Evolutionary conservation across 73 alveolate genomes (phyloP).

Genomic region (Paramecium caudatum): DNA sequence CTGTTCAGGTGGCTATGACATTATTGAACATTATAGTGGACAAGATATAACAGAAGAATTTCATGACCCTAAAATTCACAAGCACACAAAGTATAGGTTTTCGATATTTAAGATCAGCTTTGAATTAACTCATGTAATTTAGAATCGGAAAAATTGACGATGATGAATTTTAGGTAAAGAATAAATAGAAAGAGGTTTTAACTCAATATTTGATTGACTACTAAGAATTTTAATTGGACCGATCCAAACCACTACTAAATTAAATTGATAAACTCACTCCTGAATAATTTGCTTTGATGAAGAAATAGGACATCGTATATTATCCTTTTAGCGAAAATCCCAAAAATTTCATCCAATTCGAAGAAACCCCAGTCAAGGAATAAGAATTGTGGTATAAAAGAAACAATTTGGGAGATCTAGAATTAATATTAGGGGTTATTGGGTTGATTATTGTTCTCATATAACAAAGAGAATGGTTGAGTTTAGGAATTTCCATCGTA

Average conservation of each 20-base stretch:
- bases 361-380: background rate
- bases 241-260: background rate
- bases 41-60: background rate
- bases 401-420: background rate
- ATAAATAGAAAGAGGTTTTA: background rate
- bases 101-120: background rate
- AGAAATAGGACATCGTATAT: background rate
- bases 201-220: background rate
- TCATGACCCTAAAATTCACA: background rate
- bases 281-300: background rate
- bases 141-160: background rate
- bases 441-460: background rate
- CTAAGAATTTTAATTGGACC: background rate
- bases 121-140: background rate
- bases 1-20: background rate
- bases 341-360: background rate
- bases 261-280: background rate
- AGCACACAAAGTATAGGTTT: background rate
- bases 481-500: background rate
- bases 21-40: background rate
- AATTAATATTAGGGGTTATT: background rate
- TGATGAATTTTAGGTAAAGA: background rate
- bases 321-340: background rate
- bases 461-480: background rate
- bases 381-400: background rate